These are phyloP conservation scores for Thelephora ganbajun DNA, from an alignment of 768 basidiomycete genomes.

Conservation along the genomic window DNA sequence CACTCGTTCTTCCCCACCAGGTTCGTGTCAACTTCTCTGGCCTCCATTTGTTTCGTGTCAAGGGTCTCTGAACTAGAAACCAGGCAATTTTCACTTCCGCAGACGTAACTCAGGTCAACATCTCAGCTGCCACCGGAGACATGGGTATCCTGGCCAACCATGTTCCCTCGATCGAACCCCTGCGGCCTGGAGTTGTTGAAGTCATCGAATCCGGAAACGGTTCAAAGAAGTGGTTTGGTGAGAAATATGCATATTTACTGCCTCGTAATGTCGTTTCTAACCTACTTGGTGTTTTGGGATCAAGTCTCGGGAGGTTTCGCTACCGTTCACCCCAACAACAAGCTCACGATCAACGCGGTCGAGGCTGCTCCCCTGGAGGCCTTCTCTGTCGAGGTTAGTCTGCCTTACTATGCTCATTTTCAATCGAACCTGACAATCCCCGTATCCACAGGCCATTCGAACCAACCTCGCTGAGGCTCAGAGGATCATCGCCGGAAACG, in stretches of 20 bases:
- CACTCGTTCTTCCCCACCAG: conserved; percentile 90
- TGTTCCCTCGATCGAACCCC: conserved; percentile 90
- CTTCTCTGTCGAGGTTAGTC: conserved; percentile 77
- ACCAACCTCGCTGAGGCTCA: conserved; percentile 81
- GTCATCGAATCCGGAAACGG: conserved; percentile 69
- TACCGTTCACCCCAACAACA: conserved; percentile 95
- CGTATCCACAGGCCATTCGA: conserved; percentile 60
- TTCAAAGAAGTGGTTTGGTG: conserved; percentile 96
- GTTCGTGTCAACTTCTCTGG: conserved; percentile 29
- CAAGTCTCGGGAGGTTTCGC: conserved; percentile 94
- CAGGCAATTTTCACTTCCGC: conserved; percentile 84
- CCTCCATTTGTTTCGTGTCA: conserved; percentile 2
- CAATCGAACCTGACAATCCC: background rate
- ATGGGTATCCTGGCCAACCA: conserved; percentile 99
- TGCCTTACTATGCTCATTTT: conserved; percentile 2
- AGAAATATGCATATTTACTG: conserved; percentile 17
- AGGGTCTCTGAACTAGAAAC: conserved; percentile 3
- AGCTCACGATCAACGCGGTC: conserved; percentile 89
- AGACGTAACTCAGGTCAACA: conserved; percentile 93
- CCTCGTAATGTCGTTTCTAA: background rate
- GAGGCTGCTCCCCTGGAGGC: conserved; percentile 88
- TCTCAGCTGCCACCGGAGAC: conserved; percentile 87
- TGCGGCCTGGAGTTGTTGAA: conserved; percentile 90
- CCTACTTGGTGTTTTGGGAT: background rate
- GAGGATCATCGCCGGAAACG: conserved; percentile 66